Conservation (phyloP, 2,329 filamentous ascomycete genomes). For the Beauveria australis region DNA sequence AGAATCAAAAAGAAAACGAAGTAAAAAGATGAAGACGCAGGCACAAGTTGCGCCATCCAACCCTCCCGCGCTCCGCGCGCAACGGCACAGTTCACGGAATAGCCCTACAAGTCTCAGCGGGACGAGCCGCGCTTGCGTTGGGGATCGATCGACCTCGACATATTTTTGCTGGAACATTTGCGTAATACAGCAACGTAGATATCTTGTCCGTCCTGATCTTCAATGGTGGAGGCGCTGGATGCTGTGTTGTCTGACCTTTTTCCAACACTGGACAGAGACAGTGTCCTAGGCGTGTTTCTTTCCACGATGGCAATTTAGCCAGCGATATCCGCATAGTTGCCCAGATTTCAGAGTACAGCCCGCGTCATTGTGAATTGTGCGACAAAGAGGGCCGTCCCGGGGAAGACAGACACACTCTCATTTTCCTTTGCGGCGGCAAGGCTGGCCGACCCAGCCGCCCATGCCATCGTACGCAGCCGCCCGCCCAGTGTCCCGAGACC, state of each 20-base stretch:
- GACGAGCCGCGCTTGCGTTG: too few relatives aligned
- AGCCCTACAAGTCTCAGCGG: too few relatives aligned
- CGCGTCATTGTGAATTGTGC: not conserved
- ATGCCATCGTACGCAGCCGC: not conserved
- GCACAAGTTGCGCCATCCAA: too few relatives aligned
- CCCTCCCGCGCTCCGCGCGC: too few relatives aligned
- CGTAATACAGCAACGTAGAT: too few relatives aligned
- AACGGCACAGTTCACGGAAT: too few relatives aligned
- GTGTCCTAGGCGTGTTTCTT: not conserved
- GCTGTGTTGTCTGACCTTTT: not conserved
- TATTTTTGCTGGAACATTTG: too few relatives aligned
- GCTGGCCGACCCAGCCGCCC: not conserved
- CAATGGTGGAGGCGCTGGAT: not conserved
- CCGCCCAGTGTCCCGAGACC: not conserved
- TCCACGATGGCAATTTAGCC: not conserved
- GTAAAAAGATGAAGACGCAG: too few relatives aligned
- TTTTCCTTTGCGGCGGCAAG: not conserved
- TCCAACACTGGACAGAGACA: not conserved
- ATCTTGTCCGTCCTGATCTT: too few relatives aligned
- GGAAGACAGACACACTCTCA: not conserved
- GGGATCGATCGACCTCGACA: too few relatives aligned
- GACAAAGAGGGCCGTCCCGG: not conserved
- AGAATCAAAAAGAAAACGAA: too few relatives aligned
- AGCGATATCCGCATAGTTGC: too few relatives aligned
- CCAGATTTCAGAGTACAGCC: not conserved